A percentile compares a stretch with the other conserved stretches of the same genome.
Evolutionary conservation across 73 alveolate genomes (phyloP).

Genomic region (Symbiodinium natans): DNA sequence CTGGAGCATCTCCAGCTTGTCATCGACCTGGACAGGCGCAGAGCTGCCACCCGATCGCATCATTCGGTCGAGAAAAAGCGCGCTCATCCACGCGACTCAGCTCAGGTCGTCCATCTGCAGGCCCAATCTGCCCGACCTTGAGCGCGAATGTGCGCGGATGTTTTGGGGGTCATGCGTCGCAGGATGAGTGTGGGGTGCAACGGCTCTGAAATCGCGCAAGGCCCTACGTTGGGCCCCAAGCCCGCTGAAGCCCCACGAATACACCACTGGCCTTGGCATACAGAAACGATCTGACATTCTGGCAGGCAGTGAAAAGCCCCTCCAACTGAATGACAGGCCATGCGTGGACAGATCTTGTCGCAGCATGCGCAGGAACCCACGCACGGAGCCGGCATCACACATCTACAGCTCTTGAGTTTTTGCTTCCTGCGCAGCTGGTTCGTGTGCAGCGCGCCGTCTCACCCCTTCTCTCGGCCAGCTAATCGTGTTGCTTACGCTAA

Average conservation of each 20-base stretch:
- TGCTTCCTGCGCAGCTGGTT: not conserved
- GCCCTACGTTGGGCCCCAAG: not conserved
- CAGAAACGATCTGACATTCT: no score
- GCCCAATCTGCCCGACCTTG: constrained; percentile 82
- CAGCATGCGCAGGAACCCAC: no score
- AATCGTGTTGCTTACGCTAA: not conserved
- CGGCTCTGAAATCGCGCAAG: not conserved
- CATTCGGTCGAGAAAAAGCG: no score
- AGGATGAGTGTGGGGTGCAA: no score
- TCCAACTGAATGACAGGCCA: no score
- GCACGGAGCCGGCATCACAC: no score
- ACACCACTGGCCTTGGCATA: constrained; percentile 64
- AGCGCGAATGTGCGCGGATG: not conserved
- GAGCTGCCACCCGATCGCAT: no score
- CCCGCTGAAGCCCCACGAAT: constrained; percentile 82
- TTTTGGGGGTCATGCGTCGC: not conserved
- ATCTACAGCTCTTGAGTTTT: no score
- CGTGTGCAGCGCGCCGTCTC: not conserved
- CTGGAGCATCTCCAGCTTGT: constrained; percentile 43
- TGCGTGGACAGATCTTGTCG: no score
- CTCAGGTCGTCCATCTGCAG: constrained; percentile 16
- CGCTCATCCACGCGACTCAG: no score
- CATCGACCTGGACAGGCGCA: not conserved
- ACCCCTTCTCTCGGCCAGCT: not conserved
- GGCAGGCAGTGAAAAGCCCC: no score